phyloP scores from a whole-genome alignment of 2,329 filamentous ascomycete genomes.

The Aspergillus unguis region DNA sequence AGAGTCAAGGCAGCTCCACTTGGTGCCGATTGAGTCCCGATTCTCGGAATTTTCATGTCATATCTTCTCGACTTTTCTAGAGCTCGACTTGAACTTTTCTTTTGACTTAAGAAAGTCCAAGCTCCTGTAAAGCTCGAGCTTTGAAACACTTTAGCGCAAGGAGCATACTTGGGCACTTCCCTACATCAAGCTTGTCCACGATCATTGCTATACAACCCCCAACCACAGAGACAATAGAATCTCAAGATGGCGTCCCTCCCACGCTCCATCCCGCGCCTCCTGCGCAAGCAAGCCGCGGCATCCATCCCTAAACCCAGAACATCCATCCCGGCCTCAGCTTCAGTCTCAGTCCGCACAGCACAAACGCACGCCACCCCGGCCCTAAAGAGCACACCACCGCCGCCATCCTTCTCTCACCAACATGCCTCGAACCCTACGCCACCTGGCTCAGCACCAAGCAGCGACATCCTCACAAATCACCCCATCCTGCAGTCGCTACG shows the following conservation, averaged over 20 bases:
- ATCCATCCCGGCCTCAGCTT: not conserved
- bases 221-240: not conserved
- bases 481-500: constrained; percentile 68
- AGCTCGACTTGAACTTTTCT: not conserved
- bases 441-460: constrained; percentile 12
- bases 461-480: constrained; percentile 42
- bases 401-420: constrained; percentile 7
- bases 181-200: not conserved
- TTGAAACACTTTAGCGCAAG: too few species aligned
- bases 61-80: constrained; percentile 3
- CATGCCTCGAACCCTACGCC: constrained; percentile 42
- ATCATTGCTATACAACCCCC: not conserved
- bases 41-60: constrained; percentile 9
- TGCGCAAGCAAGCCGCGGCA: constrained; percentile 8
- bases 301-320: not conserved
- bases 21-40: constrained; percentile 7
- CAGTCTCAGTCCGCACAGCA: not conserved
- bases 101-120: not conserved
- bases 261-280: constrained; percentile 5
- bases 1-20: constrained; percentile 11
- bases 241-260: constrained; percentile 10
- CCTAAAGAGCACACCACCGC: constrained; percentile 5
- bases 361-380: constrained; percentile 9
- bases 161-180: not conserved
- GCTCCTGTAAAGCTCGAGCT: not conserved